Base-by-base conservation (phyloP, 2,329 filamentous ascomycete species). In the Fulvia fulva region DNA sequence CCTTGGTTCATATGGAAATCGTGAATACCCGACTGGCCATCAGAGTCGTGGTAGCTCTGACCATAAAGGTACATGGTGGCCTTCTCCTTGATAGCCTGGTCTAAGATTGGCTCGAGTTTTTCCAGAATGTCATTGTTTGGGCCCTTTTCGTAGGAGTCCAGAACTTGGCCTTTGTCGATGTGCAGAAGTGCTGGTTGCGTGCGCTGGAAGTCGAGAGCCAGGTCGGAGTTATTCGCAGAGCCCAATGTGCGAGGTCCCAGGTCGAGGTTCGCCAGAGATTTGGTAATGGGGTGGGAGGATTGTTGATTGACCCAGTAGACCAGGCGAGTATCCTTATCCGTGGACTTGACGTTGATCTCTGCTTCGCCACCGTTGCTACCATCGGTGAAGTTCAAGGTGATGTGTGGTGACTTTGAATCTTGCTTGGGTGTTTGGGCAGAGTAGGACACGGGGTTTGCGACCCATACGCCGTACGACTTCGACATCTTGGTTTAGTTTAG, bases 1-100 rank as follows among this genome's bases (percentile, higher is more conserved):
- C 74, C 74, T 61, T 76, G 74, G 51, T 76, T 76, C 73, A 76
- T 75, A 59, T 77, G 75, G 9, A 76, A 66, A 54, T 76, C 74
- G 60, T 76, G 71, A 34, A 75, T 74, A 1, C 74, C 73, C 19
- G 68, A 63, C 19, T 63, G 64, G 58, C 71, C 75, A 21, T 71
- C 67, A n/a, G 68, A 70, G 30, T 57, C 55, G n/a, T 57, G 55
- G 22, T 57, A 57, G 49, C 49, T 51, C 50, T 53, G 41, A 6
- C 75, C 75, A 51, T 68, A 77, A 21, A 77, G 64, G 59, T 75
- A 77, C 44, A 74, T 67, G 11, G 68, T 71, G 3, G 74, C 73
- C 37, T 74, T 70, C 16, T 68, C 50, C 32, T 65, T 59, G 52
- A 76, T 73, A 12, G 73, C 74, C 37, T 68, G 62, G 22, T 67